Evolutionary conservation across 2,329 filamentous ascomycete genomes (phyloP).

Genomic region (Alternaria longipes): DNA sequence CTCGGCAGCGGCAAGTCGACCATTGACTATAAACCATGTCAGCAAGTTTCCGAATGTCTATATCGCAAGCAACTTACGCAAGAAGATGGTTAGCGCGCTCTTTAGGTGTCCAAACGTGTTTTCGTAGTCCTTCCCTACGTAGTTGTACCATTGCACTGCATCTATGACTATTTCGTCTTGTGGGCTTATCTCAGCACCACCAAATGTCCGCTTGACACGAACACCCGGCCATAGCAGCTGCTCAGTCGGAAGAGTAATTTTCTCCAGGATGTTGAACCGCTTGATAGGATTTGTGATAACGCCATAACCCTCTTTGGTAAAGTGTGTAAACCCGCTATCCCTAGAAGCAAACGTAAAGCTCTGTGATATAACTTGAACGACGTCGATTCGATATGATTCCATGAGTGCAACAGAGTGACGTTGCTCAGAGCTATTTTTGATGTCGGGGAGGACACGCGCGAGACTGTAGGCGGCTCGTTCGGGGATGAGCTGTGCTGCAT

Average conservation of each 20-base stretch:
- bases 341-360: conserved; percentile 62
- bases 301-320: conserved; percentile 24
- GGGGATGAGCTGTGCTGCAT: conserved; percentile 79
- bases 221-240: conserved; percentile 63
- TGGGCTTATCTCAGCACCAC: conserved; percentile 63
- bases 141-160: conserved; percentile 84
- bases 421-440: conserved; percentile 72
- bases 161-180: conserved; percentile 78
- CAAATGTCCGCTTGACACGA: conserved; percentile 74
- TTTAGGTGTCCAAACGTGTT: conserved; percentile 74
- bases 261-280: conserved; percentile 61
- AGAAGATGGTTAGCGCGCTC: conserved; percentile 81
- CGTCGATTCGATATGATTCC: conserved; percentile 75
- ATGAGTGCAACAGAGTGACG: conserved; percentile 77
- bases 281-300: conserved; percentile 40
- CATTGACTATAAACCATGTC: conserved; percentile 48
- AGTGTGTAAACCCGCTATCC: conserved; percentile 39
- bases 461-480: conserved; percentile 74
- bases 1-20: conserved; percentile 64
- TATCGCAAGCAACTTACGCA: conserved; percentile 69
- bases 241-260: conserved; percentile 47
- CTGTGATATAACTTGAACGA: conserved; percentile 75
- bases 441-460: conserved; percentile 77
- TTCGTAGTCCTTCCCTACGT: conserved; percentile 68
- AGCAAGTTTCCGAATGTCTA: conserved; percentile 16